A percentile compares a stretch with the other conserved stretches of the same genome.
Evolutionary conservation across 1,139 yeast genomes (phyloP).

Genomic region (Zhuliangozyma parablackwelliae): DNA sequence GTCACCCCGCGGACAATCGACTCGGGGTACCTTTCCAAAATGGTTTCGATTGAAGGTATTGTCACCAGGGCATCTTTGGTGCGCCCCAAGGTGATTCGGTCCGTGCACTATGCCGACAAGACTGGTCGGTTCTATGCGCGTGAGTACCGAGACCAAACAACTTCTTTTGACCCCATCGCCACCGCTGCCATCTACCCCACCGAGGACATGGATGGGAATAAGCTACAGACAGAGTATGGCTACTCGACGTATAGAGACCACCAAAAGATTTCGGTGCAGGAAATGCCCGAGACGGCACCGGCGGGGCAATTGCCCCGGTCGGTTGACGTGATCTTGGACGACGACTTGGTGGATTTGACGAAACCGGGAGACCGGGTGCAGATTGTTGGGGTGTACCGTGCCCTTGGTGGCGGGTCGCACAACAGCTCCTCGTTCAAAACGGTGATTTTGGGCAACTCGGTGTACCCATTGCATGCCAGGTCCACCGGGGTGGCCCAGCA

Average conservation of each 20-base stretch:
- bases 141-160: conserved; percentile 90
- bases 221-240: conserved; percentile 87
- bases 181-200: conserved; percentile 91
- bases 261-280: conserved; percentile 90
- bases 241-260: conserved; percentile 91
- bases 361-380: conserved; percentile 98
- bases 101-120: conserved; percentile 89
- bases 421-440: conserved; percentile 70
- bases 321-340: conserved; percentile 85
- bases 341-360: conserved; percentile 84
- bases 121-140: conserved; percentile 84
- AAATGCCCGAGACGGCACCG: conserved; percentile 98
- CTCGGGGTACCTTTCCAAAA: conserved; percentile 69
- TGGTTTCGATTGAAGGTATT: conserved; percentile 91
- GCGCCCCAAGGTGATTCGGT: conserved; percentile 85
- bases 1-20: conserved; percentile 86
- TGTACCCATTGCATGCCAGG: conserved; percentile 83
- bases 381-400: conserved; percentile 89
- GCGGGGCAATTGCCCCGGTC: conserved; percentile 97
- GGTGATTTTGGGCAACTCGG: conserved; percentile 79
- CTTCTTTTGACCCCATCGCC: conserved; percentile 79
- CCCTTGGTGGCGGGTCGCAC: conserved; percentile 79
- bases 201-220: conserved; percentile 87
- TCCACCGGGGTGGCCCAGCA: conserved; percentile 80
- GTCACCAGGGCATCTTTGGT: conserved; percentile 92